phyloP scores from a whole-genome alignment of 2,329 filamentous ascomycete genomes.

The Cercospora canescens region DNA sequence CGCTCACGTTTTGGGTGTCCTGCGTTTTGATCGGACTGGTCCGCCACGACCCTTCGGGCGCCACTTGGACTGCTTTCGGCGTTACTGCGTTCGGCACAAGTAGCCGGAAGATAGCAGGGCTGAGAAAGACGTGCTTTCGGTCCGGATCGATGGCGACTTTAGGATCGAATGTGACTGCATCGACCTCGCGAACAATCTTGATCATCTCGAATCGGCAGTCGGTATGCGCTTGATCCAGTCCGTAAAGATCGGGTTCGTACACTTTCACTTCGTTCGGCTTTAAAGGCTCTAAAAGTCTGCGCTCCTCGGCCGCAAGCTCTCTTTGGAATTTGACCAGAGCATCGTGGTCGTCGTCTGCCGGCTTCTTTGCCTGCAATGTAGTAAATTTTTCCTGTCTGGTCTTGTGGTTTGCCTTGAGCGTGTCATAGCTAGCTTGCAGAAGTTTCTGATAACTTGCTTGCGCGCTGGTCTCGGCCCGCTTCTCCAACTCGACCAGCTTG shows the following conservation, averaged over 20 bases:
- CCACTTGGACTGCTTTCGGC: background rate
- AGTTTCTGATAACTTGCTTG: background rate
- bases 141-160: background rate
- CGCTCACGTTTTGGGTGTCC: background rate
- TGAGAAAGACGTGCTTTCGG: background rate
- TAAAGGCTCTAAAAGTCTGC: too few species aligned
- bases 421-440: background rate
- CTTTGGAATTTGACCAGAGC: background rate
- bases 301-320: too few species aligned
- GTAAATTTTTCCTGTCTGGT: background rate
- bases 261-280: background rate
- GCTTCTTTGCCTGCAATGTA: background rate
- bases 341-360: background rate
- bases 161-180: background rate
- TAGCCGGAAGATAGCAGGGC: background rate
- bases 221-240: background rate
- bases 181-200: background rate
- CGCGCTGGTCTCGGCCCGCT: background rate
- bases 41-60: background rate
- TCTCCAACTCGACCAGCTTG: background rate
- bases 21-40: background rate
- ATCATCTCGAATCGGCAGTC: background rate
- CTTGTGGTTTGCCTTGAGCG: background rate
- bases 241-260: background rate
- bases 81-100: background rate